Evolutionary conservation across 2,329 filamentous ascomycete species (phyloP).

Genomic region (Fusarium aywerte): DNA sequence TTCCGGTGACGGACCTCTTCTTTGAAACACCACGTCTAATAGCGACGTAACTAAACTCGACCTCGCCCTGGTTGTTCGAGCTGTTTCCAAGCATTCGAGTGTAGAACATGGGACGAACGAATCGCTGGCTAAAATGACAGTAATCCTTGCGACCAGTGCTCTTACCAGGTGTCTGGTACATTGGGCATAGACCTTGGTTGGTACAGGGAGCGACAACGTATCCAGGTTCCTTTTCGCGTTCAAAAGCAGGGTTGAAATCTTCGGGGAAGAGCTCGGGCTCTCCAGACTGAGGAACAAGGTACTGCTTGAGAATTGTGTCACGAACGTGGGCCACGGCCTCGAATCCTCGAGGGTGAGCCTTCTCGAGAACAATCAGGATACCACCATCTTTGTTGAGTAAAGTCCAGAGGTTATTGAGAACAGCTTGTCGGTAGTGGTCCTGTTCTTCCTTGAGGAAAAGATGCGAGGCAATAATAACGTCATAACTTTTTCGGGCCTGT

Average conservation of each 20-base stretch:
- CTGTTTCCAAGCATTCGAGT: slow-evolving; percentile 77
- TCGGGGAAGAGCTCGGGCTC: slow-evolving; percentile 50
- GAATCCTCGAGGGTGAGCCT: slow-evolving; percentile 90
- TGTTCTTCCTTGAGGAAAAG: slow-evolving; percentile 80
- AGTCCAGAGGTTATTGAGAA: slow-evolving; percentile 90
- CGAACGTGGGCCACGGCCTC: slow-evolving; percentile 90
- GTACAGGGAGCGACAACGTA: slow-evolving; percentile 83
- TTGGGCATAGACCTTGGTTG: slow-evolving; percentile 87
- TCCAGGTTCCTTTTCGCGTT: slow-evolving; percentile 65
- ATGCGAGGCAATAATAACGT: slow-evolving; percentile 91
- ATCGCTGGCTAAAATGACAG: slow-evolving; percentile 91
- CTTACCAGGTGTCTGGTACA: slow-evolving; percentile 80
- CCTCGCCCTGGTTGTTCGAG: slow-evolving; percentile 86
- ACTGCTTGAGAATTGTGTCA: slow-evolving; percentile 78
- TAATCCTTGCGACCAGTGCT: slow-evolving; percentile 84
- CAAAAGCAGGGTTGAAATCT: slow-evolving; percentile 53
- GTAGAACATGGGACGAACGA: slow-evolving; percentile 83
- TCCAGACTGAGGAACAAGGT: slow-evolving; percentile 67
- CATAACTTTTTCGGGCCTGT: slow-evolving; percentile 79
- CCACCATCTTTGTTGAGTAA: slow-evolving; percentile 86
- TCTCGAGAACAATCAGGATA: slow-evolving; percentile 87
- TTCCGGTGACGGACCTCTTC: slow-evolving; percentile 56
- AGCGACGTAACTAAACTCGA: slow-evolving; percentile 89
- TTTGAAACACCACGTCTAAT: slow-evolving; percentile 76
- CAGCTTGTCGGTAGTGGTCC: slow-evolving; percentile 78